Evolutionary conservation across 768 basidiomycete genomes (phyloP), one percentile per base, ranked within the genome.

Genomic region (Sutorius australiensis): DNA sequence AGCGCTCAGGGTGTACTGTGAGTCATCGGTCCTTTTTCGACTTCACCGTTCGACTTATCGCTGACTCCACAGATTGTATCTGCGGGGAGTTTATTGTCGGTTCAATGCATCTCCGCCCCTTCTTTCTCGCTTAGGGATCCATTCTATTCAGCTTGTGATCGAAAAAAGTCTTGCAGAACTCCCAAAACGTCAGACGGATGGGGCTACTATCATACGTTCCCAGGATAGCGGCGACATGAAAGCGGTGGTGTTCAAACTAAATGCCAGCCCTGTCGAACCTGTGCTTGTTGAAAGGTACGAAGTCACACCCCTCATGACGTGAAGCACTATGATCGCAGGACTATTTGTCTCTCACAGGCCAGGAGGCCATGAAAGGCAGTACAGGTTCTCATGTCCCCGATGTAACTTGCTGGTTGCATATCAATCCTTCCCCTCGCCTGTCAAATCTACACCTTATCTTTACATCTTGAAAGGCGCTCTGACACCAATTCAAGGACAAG

Each of bases 81-180:
- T 92, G 90, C 68, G 89, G 90, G 67, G 89, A 92, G 69, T 91
- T 90, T 62, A 83, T 91, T 64, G 89, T 88, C 69, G 61, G 86
- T 77, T n/a, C 42, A 31, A 17, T 43, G n/a, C 21, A 16, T 34
- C 48, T 24, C 39, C 37, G n/a, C 36, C 34, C 9, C 21, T 14
- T 39, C 59, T 58, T 36, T 31, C n/a, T 27, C 39, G 13, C 42
- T 54, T 45, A 44, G 31, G 14, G 21, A 5, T 27, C 51, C 33
- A 34, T 47, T 34, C 37, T 46, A 54, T 56, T 39, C 57, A 92
- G 89, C 87, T 92, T 58, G 88, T 92, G 24, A 85, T 90, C 67
- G 89, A 92, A 70, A 87, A 82, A 69, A 82, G 77, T 51, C 75
- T 92, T 45, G 76, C 79, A 50, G 76, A 78, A 38, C 77, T 92